These are phyloP conservation scores for Sabuloglossum arenarium DNA, from an alignment of 495 filamentous ascomycete genomes.

Conservation along the genomic window DNA sequence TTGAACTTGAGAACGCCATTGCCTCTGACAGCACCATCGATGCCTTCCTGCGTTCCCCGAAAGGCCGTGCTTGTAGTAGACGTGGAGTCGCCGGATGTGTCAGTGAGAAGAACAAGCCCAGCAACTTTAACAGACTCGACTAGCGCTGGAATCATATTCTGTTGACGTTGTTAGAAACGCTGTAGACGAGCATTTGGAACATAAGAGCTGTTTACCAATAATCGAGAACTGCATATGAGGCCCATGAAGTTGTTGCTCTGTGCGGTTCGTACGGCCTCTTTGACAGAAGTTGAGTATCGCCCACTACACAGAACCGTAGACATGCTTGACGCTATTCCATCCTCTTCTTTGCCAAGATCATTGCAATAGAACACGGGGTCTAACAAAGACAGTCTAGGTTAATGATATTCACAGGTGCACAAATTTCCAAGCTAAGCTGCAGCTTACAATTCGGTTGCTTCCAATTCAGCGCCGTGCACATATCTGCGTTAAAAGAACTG, in stretches of 20 bases:
- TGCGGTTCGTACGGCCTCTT: slow-evolving; percentile 83
- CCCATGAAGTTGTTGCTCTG: slow-evolving; percentile 98
- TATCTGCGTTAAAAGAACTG: slow-evolving; percentile 67
- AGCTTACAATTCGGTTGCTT: slow-evolving; percentile 87
- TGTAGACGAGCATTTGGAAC: slow-evolving; percentile 11
- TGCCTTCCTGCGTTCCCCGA: slow-evolving; percentile 35
- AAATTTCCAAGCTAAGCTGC: neutral
- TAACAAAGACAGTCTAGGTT: slow-evolving; percentile 13
- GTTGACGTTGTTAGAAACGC: slow-evolving; percentile 1
- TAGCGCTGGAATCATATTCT: slow-evolving; percentile 85
- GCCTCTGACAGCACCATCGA: slow-evolving; percentile 69
- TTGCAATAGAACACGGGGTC: slow-evolving; percentile 90
- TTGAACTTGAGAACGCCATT: slow-evolving; percentile 84
- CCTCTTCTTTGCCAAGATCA: slow-evolving; percentile 43
- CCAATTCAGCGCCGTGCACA: slow-evolving; percentile 92
- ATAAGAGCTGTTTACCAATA: slow-evolving; percentile 41
- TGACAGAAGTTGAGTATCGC: slow-evolving; percentile 57
- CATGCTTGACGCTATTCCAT: slow-evolving; percentile 20
- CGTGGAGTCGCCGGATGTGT: slow-evolving; percentile 36
- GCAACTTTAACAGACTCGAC: slow-evolving; percentile 85
- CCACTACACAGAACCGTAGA: slow-evolving; percentile 39
- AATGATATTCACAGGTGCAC: neutral
- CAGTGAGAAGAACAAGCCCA: slow-evolving; percentile 79
- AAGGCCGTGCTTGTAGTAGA: slow-evolving; percentile 20
- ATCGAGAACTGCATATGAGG: slow-evolving; percentile 63